Base-by-base conservation (phyloP, 306 rosid species). In the Malus fusca region DNA sequence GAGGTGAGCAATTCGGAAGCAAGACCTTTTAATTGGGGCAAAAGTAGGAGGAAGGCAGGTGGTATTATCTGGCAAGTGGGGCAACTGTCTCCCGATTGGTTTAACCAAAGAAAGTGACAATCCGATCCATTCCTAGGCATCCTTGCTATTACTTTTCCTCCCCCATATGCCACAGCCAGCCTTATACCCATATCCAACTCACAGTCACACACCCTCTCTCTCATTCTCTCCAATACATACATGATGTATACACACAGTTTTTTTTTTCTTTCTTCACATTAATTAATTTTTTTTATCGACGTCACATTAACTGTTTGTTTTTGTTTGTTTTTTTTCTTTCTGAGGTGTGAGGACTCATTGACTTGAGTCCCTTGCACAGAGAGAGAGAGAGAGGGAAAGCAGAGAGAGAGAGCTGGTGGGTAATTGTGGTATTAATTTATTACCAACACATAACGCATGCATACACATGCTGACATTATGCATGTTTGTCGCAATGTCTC, bases 71-170 rank as follows among this genome's bases (percentile, higher is more conserved):
- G 86, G 78, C 83, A 75, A 31, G 48, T 44, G 76, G 80, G 80
- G 82, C 62, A 80, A 68, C 87, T 84, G 87, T 80, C 82, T 80
- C 52, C 82, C 84, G 74, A 77, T 82, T 80, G 60, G 12, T 66
- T 72, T 75, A 78, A 83, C 78, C 74, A 72, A 5, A 82, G 67
- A 78, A 82, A 64, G 77, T 44, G 77, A 72, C 61, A 52, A 52
- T 28, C 68, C 33, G 35, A 23, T 51, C 43, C 58, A 11, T 25
- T 8, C 69, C 31, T 15, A 5, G 8, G 42, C 18, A 46, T 63
- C 21, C 30, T 26, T 61, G 18, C 66, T 5, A 15, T 48, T 60
- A 10, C 61, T 10, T 56, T 56, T 23, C 62, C 26, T 58, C 30
- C 62, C 4, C 17, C 17, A 22, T 23, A 58, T 58, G 63, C 25